Evolutionary conservation across 257 asterid genomes (phyloP), one percentile per base, ranked within the genome.

Genomic region (Salvia rosmarinus): DNA sequence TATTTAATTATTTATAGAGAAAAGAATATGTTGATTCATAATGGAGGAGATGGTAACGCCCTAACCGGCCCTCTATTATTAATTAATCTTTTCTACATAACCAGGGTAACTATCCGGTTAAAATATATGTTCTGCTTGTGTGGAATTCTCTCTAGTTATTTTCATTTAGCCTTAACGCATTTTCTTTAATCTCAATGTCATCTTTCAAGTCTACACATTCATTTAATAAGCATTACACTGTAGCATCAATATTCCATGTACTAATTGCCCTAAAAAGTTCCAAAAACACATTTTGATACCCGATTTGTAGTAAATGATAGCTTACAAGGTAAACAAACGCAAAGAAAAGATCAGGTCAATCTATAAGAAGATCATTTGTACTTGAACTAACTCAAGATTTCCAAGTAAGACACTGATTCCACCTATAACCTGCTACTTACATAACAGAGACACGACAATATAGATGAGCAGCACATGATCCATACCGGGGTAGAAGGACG

Each of bases 401-500:
- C 77, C 21, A 43, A 5, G 67, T 47, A 73, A 56, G 23, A n/a
- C 46, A 46, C 5, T 12, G 3, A 20, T 57, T 32, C 39, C 58
- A n/a, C n/a, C 59, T 9, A 43, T 13, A 71, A 32, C 19, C 14
- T 2, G 25, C 0, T 21, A 19, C 5, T 9, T 20, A 14, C 35
- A 35, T 37, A 58, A 51, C 20, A 68, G 6, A 50, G 35, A 52
- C 56, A 39, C 13, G 57, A 63, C 8, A 10, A 74, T 21, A 9
- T 46, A 68, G 5, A 54, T 10, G 2, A 63, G 28, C 64, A 62
- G 28, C 66, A 42, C 12, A 62, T 21, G n/a, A n/a, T n/a, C 49
- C 65, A 44, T 68, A 76, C 65, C 72, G 9, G 28, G 7, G 52
- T 10, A 59, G 75, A 75, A 42, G 56, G 23, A 46, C n/a, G 6